Evolutionary conservation across 805 yeast genomes (phyloP).

Genomic region (Maudiozyma bulderi): DNA sequence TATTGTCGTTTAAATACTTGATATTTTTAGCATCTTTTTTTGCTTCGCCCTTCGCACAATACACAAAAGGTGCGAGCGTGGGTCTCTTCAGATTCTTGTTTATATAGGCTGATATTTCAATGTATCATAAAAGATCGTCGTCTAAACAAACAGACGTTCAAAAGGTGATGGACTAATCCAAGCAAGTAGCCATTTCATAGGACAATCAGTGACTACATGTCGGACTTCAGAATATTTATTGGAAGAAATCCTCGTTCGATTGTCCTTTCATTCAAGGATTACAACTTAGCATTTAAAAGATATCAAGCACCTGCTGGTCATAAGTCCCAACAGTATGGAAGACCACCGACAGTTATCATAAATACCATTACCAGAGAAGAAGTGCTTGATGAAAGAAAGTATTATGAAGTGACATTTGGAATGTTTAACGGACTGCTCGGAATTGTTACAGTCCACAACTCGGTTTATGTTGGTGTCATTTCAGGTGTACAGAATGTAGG

Average conservation of each 20-base stretch:
- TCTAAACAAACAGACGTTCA: background rate
- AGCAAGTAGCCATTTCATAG: too few relatives aligned
- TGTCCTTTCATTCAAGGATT: slow-evolving; percentile 50
- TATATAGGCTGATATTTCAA: too few relatives aligned
- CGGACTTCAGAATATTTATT: slow-evolving; percentile 33
- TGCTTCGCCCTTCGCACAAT: too few relatives aligned
- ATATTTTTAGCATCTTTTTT: too few relatives aligned
- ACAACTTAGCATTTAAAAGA: slow-evolving; percentile 49
- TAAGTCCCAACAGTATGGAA: slow-evolving; percentile 13
- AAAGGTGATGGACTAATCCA: background rate
- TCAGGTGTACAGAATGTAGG: slow-evolving; percentile 48
- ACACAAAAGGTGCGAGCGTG: too few relatives aligned
- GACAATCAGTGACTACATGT: background rate
- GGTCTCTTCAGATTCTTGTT: too few relatives aligned
- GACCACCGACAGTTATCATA: slow-evolving; percentile 35
- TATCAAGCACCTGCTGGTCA: slow-evolving; percentile 13
- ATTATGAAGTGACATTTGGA: slow-evolving; percentile 31
- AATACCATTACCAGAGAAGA: slow-evolving; percentile 42
- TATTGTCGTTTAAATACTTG: too few relatives aligned
- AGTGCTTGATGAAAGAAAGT: slow-evolving; percentile 29
- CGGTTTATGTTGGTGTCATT: slow-evolving; percentile 49
- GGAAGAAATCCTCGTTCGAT: slow-evolving; percentile 60
- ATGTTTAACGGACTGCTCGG: slow-evolving; percentile 53
- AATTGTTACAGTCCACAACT: slow-evolving; percentile 42
- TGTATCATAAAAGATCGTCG: too few relatives aligned